These are phyloP conservation scores for Oryza glaberrima DNA, from an alignment of 176 grass and related monocot genomes.

Conservation along the genomic window DNA sequence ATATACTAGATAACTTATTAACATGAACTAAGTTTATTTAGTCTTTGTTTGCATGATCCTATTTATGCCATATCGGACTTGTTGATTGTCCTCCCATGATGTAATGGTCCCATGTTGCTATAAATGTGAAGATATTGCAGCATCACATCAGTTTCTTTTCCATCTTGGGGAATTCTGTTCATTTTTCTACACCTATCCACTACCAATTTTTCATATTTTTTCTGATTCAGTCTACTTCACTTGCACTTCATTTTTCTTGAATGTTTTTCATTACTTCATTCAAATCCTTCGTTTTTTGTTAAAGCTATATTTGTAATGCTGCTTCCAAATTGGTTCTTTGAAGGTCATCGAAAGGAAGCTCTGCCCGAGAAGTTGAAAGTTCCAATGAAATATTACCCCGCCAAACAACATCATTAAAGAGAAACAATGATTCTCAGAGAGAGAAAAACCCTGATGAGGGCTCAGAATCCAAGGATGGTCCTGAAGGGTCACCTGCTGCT, in stretches of 20 bases:
- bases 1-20: not conserved
- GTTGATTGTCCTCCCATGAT: not conserved
- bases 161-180: conserved; percentile 20
- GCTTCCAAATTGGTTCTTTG: conserved; percentile 24
- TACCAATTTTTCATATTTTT: conserved; percentile 13
- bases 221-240: not conserved
- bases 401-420: conserved; percentile 46
- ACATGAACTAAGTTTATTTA: conserved; percentile 21
- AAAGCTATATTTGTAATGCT: conserved; percentile 32
- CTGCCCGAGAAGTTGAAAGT: conserved; percentile 44
- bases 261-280: conserved; percentile 12
- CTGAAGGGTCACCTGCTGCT: conserved; percentile 53
- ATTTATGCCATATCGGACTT: not conserved
- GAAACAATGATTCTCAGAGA: conserved; percentile 45
- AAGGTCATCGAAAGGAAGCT: conserved; percentile 54
- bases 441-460: conserved; percentile 59
- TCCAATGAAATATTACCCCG: conserved; percentile 51
- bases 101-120: not conserved
- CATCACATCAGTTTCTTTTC: conserved; percentile 17
- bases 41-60: not conserved
- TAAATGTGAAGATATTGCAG: conserved; percentile 13
- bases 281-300: not conserved
- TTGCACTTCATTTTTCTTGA: conserved; percentile 21
- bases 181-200: not conserved
- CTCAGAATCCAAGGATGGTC: conserved; percentile 59